Evolutionary conservation across 371 early-diverging fungal species (phyloP).

Genomic region (Mucor racemosus): DNA sequence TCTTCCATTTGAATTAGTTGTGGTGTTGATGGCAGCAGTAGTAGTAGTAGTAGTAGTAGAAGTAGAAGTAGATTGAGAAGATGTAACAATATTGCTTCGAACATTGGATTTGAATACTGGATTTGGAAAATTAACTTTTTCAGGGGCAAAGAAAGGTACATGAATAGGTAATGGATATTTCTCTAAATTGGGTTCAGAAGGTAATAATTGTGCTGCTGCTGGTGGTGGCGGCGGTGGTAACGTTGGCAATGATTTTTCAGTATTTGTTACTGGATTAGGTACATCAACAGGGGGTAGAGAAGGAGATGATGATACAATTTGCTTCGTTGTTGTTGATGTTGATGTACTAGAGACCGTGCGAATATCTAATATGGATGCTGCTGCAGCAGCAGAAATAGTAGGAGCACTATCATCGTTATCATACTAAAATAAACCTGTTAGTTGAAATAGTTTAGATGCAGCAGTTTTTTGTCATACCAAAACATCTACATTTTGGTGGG

Average conservation of each 20-base stretch:
- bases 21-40: background rate
- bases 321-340: conserved; percentile 23
- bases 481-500: background rate
- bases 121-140: conserved; percentile 21
- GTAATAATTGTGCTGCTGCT: conserved; percentile 15
- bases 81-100: background rate
- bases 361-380: background rate
- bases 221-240: conserved; percentile 23
- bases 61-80: conserved; percentile 3
- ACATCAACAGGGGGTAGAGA: conserved; percentile 14
- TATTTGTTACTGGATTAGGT: background rate
- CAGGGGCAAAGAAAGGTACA: conserved; percentile 29
- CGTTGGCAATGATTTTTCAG: conserved; percentile 4
- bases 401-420: background rate
- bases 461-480: conserved; percentile 6
- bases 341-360: conserved; percentile 15
- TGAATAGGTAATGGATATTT: conserved; percentile 26
- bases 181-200: conserved; percentile 23
- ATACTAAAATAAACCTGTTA: background rate
- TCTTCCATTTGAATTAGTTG: conserved; percentile 8
- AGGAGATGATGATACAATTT: conserved; percentile 27
- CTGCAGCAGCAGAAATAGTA: background rate
- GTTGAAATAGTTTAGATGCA: too few species aligned
- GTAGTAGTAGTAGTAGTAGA: too few species aligned
- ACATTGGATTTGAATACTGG: conserved; percentile 23